phyloP scores from a whole-genome alignment of 345 rosid genomes.

The Eucalyptus marginata region DNA sequence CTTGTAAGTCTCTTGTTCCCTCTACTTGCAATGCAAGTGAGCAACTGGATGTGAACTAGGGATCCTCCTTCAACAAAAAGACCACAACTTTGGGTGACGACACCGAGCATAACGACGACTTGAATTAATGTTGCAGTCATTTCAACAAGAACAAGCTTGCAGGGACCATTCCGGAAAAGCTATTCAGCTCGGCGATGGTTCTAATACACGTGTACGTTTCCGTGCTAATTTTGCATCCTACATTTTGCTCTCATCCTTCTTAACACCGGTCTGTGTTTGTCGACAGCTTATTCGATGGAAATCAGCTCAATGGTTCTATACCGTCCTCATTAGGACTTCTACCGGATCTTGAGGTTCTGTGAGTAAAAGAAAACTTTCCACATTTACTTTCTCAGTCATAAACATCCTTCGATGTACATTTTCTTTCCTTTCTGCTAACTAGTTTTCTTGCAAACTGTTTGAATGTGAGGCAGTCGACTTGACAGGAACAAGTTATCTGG shows the following conservation, averaged over 20 bases:
- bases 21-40: background rate
- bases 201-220: constrained; percentile 79
- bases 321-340: constrained; percentile 65
- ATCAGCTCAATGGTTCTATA: constrained; percentile 53
- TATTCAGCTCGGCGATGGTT: constrained; percentile 71
- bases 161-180: constrained; percentile 59
- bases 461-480: constrained; percentile 50
- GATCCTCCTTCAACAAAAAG: background rate
- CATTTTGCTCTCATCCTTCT: background rate
- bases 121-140: constrained; percentile 45
- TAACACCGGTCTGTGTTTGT: background rate
- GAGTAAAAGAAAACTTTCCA: constrained; percentile 25
- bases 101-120: background rate
- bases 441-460: background rate
- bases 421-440: background rate
- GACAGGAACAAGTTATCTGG: constrained; percentile 74
- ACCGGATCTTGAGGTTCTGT: constrained; percentile 94
- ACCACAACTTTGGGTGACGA: background rate
- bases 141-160: constrained; percentile 94
- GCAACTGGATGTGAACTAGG: background rate
- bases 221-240: background rate
- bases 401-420: background rate
- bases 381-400: background rate
- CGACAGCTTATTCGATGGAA: constrained; percentile 78
- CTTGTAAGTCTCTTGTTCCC: constrained; percentile 49